Evolutionary conservation across 345 rosid genomes (phyloP).

Genomic region (Laguncularia racemosa): DNA sequence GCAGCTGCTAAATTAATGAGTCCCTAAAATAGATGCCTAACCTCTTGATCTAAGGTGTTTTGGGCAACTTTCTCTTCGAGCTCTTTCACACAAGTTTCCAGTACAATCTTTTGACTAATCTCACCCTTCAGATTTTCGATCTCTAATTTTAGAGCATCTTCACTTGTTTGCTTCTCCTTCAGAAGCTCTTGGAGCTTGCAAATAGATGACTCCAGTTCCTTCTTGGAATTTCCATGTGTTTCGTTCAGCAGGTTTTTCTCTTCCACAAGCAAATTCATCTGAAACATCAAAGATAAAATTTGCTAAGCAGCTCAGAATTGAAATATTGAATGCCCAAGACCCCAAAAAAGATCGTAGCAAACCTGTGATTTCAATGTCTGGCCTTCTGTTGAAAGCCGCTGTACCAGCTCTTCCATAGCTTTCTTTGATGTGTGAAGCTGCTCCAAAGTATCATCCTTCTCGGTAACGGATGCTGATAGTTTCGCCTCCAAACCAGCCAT

Average conservation of each 20-base stretch:
- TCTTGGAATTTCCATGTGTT: constrained; percentile 48
- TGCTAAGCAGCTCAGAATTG: too few species aligned
- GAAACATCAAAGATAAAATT: constrained; percentile 9
- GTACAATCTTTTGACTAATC: constrained; percentile 33
- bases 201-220: constrained; percentile 58
- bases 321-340: not conserved
- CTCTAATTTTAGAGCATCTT: constrained; percentile 34
- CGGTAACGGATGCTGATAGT: constrained; percentile 35
- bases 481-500: constrained; percentile 46
- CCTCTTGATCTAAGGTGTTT: constrained; percentile 36
- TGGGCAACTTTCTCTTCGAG: constrained; percentile 46
- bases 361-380: constrained; percentile 77
- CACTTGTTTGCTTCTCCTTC: constrained; percentile 37
- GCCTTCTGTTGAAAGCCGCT: constrained; percentile 59
- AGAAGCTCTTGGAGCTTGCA: constrained; percentile 54
- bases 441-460: constrained; percentile 54
- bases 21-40: constrained; percentile 8
- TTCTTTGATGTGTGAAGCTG: constrained; percentile 61
- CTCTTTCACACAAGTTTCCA: constrained; percentile 55
- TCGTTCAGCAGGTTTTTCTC: constrained; percentile 65
- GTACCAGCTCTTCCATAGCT: constrained; percentile 49
- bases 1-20: too few species aligned
- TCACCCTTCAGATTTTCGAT: constrained; percentile 39
- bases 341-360: constrained; percentile 12
- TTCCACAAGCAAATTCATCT: constrained; percentile 69